These are phyloP conservation scores for Kewa caespitosa DNA, from an alignment of 179 eudicot genomes.

Conservation along the genomic window DNA sequence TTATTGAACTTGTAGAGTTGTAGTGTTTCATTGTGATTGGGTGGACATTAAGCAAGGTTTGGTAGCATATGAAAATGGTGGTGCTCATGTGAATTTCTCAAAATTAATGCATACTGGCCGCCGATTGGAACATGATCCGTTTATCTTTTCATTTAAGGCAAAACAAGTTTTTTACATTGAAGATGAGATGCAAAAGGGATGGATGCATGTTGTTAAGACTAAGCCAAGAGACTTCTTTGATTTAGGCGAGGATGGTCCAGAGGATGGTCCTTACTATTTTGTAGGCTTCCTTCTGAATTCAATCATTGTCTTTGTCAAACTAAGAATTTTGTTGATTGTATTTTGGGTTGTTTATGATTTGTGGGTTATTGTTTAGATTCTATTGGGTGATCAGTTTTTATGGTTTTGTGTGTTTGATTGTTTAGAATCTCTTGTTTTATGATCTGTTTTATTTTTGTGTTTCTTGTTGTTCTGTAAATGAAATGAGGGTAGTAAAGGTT, in stretches of 20 bases:
- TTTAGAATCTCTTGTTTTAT: too few species aligned
- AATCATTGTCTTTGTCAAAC: too few species aligned
- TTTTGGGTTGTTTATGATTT: too few species aligned
- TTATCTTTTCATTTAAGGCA: slow-evolving; percentile 19
- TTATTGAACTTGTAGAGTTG: not conserved
- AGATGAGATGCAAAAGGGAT: slow-evolving; percentile 10
- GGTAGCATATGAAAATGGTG: not conserved
- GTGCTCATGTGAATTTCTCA: not conserved
- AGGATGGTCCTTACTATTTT: not conserved
- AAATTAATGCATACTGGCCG: slow-evolving; percentile 7
- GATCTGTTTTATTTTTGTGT: too few species aligned
- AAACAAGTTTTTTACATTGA: slow-evolving; percentile 17
- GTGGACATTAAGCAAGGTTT: not conserved
- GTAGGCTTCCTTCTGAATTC: too few species aligned
- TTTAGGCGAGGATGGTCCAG: slow-evolving; percentile 8
- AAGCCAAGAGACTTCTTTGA: slow-evolving; percentile 22
- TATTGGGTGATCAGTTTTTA: too few species aligned
- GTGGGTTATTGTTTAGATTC: too few species aligned
- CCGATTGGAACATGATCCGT: slow-evolving; percentile 6
- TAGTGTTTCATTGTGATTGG: not conserved
- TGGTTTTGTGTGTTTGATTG: too few species aligned
- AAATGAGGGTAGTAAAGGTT: too few species aligned
- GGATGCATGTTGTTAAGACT: slow-evolving; percentile 16
- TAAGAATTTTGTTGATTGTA: too few species aligned
- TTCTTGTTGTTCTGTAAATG: too few species aligned